A percentile compares a stretch with the other conserved stretches of the same genome.
phyloP scores from a whole-genome alignment of 2,329 filamentous ascomycete species.

The Verticillium tricorpus region DNA sequence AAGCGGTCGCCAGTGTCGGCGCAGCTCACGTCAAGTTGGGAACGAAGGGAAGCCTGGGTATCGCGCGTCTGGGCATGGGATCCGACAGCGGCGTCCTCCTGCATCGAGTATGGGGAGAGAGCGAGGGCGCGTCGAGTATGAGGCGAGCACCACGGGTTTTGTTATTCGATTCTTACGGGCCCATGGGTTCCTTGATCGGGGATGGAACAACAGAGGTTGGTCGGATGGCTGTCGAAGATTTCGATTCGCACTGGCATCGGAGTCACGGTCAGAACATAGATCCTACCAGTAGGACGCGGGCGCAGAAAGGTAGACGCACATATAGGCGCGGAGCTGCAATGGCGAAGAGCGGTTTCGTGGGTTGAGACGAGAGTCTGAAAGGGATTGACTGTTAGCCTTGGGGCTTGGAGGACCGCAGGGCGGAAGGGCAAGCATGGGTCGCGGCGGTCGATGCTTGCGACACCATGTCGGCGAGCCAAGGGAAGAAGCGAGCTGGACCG shows the following conservation, averaged over 20 bases:
- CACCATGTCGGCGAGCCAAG: background rate
- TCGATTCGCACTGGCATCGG: background rate
- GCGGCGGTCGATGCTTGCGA: slow-evolving; percentile 2
- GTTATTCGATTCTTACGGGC: background rate
- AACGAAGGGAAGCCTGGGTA: slow-evolving; percentile 23
- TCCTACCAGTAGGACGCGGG: background rate
- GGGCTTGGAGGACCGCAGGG: slow-evolving; percentile 4
- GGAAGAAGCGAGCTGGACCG: slow-evolving; percentile 1
- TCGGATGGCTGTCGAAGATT: background rate
- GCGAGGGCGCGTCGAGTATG: background rate
- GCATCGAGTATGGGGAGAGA: slow-evolving; percentile 9
- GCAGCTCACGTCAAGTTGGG: slow-evolving; percentile 24
- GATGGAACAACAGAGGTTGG: background rate
- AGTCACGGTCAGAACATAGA: background rate
- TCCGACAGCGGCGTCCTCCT: slow-evolving; percentile 9
- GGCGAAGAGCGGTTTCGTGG: background rate
- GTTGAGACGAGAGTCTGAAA: background rate
- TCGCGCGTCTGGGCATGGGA: slow-evolving; percentile 36
- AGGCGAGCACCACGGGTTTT: background rate
- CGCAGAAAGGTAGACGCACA: background rate
- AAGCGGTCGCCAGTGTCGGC: slow-evolving; percentile 9
- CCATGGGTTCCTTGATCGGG: background rate
- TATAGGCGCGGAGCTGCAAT: background rate
- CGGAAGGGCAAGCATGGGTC: slow-evolving; percentile 11
- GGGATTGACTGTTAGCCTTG: background rate